These are phyloP conservation scores for Chaetomium sp. DNA, from an alignment of 2,329 filamentous ascomycete genomes.

Conservation along the genomic window DNA sequence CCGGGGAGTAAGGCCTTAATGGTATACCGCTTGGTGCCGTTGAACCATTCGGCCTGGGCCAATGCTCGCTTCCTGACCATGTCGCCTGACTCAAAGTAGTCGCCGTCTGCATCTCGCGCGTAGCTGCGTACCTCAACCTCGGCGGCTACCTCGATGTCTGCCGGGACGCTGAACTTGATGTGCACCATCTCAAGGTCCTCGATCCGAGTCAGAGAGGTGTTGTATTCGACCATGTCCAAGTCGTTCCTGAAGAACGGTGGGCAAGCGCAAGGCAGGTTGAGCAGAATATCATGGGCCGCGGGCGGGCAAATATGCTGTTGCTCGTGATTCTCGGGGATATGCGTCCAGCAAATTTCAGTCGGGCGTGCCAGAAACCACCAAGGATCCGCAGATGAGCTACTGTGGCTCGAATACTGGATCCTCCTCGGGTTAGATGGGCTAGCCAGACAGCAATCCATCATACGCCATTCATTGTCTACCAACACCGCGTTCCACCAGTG, in stretches of 20 bases:
- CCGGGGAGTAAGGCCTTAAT: slow-evolving; percentile 87
- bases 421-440: slow-evolving; percentile 84
- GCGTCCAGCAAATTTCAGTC: slow-evolving; percentile 88
- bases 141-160: slow-evolving; percentile 84
- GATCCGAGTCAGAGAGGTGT: slow-evolving; percentile 77
- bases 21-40: slow-evolving; percentile 82
- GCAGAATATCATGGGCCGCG: slow-evolving; percentile 74
- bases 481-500: slow-evolving; percentile 98
- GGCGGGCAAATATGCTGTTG: slow-evolving; percentile 93
- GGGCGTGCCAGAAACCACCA: slow-evolving; percentile 95
- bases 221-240: slow-evolving; percentile 78
- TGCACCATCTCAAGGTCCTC: slow-evolving; percentile 94
- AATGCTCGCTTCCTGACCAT: slow-evolving; percentile 77
- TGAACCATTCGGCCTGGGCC: slow-evolving; percentile 86
- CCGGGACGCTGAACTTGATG: slow-evolving; percentile 77
- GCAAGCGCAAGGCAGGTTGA: slow-evolving; percentile 79
- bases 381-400: slow-evolving; percentile 64
- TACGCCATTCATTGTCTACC: slow-evolving; percentile 90
- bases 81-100: slow-evolving; percentile 89
- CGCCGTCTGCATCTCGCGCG: slow-evolving; percentile 77
- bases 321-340: slow-evolving; percentile 77
- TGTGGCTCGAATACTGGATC: slow-evolving; percentile 66
- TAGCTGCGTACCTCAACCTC: slow-evolving; percentile 84
- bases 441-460: slow-evolving; percentile 90
- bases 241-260: slow-evolving; percentile 81